Evolutionary conservation across 2,329 filamentous ascomycete species (phyloP), one percentile per base, ranked within the genome.

Genomic region (Microcyclospora tardicrescens): DNA sequence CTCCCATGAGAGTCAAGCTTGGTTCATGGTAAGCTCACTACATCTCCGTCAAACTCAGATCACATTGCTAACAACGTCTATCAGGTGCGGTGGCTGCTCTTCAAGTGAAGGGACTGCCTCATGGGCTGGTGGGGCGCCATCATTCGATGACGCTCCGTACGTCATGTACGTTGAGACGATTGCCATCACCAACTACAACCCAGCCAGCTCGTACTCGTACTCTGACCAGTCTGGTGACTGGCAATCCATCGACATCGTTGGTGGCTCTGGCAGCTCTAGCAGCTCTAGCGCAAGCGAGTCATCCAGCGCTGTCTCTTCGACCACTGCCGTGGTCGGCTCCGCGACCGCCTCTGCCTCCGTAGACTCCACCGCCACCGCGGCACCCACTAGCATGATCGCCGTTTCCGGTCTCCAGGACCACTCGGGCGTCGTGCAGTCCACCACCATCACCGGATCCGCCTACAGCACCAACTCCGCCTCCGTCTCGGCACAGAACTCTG

Each of bases 21-120:
- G 77, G 78, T 38, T 77, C 78, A 47, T 95, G 87, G 89, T n/a
- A n/a, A n/a, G 30, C 30, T 5, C 77, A 83, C 36, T 12, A 4
- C 15, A 11, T 19, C 14, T 16, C 13, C 12, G 13, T 32, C 13
- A 14, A 29, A n/a, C 37, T 39, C 14, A 34, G 24, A 28, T 10
- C 16, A 9, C n/a, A 10, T 34, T 37, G 39, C 39, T 68, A 15
- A 64, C 64, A 35, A 64, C 61, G 55, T 68, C 65, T 65, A 5
- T 24, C 19, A 24, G 19, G 19, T 62, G 63, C 28, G 66, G 64
- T 37, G 72, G 70, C 48, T 61, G 65, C 38, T 58, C 62, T 4
- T 57, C 65, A 29, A 58, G 67, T n/a, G 43, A 62, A 43, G 77
- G 79, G 35, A 80, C 76, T 16, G 68, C 79, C 41, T 56, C 73